Evolutionary conservation across 2,329 filamentous ascomycete species (phyloP), one percentile per base, ranked within the genome.

Genomic region (Hysterium pulicare): DNA sequence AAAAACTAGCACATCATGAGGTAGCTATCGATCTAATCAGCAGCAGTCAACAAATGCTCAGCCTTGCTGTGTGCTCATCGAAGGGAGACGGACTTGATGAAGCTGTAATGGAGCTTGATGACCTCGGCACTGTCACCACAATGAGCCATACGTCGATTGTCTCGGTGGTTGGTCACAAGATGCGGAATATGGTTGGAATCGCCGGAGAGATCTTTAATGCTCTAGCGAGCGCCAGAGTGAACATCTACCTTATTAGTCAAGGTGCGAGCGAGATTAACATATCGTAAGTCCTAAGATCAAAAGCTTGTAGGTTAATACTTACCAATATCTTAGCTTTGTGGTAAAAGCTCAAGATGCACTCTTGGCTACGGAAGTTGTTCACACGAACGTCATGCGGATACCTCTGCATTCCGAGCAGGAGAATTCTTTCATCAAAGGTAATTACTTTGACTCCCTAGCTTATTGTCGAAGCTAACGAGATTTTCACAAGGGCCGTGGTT

Each of bases 201-300:
- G 86, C 87, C 3, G 90, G 90, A 16, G 82, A 81, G 54, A 95
- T 96, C 86, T 96, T 96, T 67, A 86, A 85, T 32, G 91, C 89
- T 2, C 75, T 97, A 13, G 91, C 47, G 15, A 45, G 90, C 38
- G 88, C 95, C 62, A 83, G 85, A 54, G 82, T 97, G 58, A 97
- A 96, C 66, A 87, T 97, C 56, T 90, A 96, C 71, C 95, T 96
- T 89, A 96, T 97, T 55, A 94, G 87, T 16, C 91, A 97, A 93
- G 89, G 89, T 54, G 90, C 91, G 21, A 95, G 89, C 62, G 90
- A 97, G 73, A 96, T 96, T 69, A 96, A 95, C 66, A 96, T 96
- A 47, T 94, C 88, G 10, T 96, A 90, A 61, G 90, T 96, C 33
- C 91, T 95, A 61, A 86, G 90, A 56, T 87, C 87, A 48, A 75